These are phyloP conservation scores for Pleurotus djamor DNA, from an alignment of 768 basidiomycete species.

Conservation along the genomic window DNA sequence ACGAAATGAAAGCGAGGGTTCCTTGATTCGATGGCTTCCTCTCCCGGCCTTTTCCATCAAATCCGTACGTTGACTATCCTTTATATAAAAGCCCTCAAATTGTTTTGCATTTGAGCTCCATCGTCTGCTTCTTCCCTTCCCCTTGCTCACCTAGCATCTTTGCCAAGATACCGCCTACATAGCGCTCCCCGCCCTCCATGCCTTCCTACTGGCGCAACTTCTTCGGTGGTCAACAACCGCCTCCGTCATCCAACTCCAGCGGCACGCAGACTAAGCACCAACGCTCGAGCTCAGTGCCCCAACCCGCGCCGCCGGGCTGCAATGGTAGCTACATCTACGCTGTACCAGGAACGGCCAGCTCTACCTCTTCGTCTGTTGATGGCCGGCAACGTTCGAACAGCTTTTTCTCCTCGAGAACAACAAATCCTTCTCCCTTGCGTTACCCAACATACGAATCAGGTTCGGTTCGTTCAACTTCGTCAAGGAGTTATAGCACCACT, in stretches of 20 bases:
- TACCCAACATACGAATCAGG: slow-evolving; percentile 32
- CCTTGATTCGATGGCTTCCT: background rate
- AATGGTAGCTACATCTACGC: slow-evolving; percentile 40
- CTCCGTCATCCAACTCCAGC: slow-evolving; percentile 13
- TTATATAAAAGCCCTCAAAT: slow-evolving; percentile 2
- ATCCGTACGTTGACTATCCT: background rate
- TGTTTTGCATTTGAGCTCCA: background rate
- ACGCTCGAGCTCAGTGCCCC: slow-evolving; percentile 39
- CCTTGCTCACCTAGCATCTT: background rate
- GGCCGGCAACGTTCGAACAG: slow-evolving; percentile 38
- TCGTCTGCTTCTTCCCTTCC: slow-evolving; percentile 1
- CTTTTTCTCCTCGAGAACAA: slow-evolving; percentile 28
- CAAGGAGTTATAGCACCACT: slow-evolving; percentile 16
- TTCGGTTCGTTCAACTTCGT: slow-evolving; percentile 6
- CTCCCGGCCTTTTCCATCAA: slow-evolving; percentile 6
- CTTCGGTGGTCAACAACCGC: slow-evolving; percentile 13
- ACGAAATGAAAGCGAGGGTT: slow-evolving; percentile 1
- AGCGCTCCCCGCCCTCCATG: slow-evolving; percentile 25
- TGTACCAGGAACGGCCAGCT: slow-evolving; percentile 25
- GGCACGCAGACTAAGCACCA: slow-evolving; percentile 34
- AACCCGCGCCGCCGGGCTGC: slow-evolving; percentile 17
- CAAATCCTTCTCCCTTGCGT: slow-evolving; percentile 37
- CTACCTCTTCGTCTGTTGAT: slow-evolving; percentile 31
- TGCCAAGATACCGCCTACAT: background rate
- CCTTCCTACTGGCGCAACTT: slow-evolving; percentile 46